Conservation (phyloP, 202 grass and related monocot genomes). For the Setaria viridis region DNA sequence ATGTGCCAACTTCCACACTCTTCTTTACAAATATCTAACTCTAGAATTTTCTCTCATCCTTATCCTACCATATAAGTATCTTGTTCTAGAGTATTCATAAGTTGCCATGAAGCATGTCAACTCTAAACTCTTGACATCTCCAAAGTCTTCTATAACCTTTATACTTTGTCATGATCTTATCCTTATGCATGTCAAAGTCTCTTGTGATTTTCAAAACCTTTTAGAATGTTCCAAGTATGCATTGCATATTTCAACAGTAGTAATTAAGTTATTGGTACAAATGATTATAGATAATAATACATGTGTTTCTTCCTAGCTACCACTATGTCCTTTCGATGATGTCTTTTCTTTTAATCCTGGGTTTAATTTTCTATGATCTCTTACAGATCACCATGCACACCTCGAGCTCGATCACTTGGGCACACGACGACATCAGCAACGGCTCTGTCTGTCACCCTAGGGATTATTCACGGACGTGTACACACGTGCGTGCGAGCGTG, state of each 20-base stretch:
- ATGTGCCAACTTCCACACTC: too few relatives aligned
- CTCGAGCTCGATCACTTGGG: background rate
- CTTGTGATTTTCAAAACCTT: too few relatives aligned
- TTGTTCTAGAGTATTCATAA: too few relatives aligned
- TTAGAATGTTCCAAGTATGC: too few relatives aligned
- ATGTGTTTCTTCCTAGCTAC: slow-evolving; percentile 37
- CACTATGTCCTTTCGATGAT: background rate
- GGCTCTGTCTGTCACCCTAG: slow-evolving; percentile 17
- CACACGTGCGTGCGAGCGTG: slow-evolving; percentile 14
- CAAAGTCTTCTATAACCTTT: too few relatives aligned
- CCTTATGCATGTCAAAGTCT: too few relatives aligned
- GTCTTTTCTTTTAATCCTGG: background rate
- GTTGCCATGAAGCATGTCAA: too few relatives aligned
- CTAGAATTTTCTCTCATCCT: too few relatives aligned
- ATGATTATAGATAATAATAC: background rate
- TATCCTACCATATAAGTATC: too few relatives aligned
- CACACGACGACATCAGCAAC: background rate
- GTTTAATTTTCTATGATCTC: slow-evolving; percentile 27
- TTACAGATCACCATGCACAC: background rate
- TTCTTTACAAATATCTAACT: too few relatives aligned
- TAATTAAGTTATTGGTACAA: slow-evolving; percentile 38
- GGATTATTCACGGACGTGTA: slow-evolving; percentile 51
- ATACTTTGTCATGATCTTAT: too few relatives aligned
- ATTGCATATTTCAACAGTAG: background rate
- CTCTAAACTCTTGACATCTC: too few relatives aligned